phyloP scores from a whole-genome alignment of 257 asterid species.

The Nicotiana noctiflora region DNA sequence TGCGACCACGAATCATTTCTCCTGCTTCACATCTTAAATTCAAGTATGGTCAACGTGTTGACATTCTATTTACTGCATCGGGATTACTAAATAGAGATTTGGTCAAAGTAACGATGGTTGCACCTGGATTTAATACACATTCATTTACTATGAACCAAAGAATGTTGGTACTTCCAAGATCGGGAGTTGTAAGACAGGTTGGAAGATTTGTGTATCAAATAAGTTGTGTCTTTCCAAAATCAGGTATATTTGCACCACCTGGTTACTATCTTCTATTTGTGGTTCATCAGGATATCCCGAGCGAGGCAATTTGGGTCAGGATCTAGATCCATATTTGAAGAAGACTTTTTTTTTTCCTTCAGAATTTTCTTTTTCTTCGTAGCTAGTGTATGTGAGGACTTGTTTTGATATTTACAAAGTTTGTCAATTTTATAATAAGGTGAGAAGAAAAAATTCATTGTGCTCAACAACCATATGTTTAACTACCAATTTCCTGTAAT shows the following conservation, averaged over 20 bases:
- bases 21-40: not conserved
- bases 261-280: slow-evolving; percentile 45
- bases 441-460: not conserved
- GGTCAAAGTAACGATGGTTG: slow-evolving; percentile 7
- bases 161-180: slow-evolving; percentile 18
- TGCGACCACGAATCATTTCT: not conserved
- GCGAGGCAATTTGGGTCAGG: slow-evolving; percentile 44
- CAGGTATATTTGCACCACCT: slow-evolving; percentile 36
- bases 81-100: not conserved
- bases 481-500: not conserved
- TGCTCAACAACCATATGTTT: too few species aligned
- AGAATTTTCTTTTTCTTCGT: not conserved
- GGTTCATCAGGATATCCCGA: slow-evolving; percentile 34
- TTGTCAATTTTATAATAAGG: not conserved
- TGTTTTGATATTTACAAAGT: not conserved
- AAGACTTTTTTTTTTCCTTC: not conserved
- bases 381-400: not conserved
- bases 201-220: slow-evolving; percentile 11
- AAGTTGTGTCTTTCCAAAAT: slow-evolving; percentile 16
- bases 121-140: slow-evolving; percentile 30
- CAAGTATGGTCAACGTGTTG: not conserved
- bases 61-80: not conserved
- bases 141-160: slow-evolving; percentile 52
- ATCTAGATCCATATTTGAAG: slow-evolving; percentile 7
- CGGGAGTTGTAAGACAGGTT: not conserved